Evolutionary conservation across 257 asterid genomes (phyloP).

Genomic region (Gentiana straminea): DNA sequence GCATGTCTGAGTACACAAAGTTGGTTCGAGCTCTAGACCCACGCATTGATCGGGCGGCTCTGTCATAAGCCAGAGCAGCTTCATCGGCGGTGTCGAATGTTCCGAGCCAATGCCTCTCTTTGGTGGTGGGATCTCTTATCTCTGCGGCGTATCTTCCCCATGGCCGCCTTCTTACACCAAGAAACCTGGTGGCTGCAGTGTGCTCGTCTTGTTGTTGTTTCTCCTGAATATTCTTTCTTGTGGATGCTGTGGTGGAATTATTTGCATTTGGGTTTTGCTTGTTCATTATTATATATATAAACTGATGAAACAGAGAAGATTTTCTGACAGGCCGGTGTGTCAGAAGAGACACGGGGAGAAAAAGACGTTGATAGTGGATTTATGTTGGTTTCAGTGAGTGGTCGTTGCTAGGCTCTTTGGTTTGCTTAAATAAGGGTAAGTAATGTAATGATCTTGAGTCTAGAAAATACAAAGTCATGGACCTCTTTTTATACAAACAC

Average conservation of each 20-base stretch:
- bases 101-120: slow-evolving; percentile 85
- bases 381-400: no score
- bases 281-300: not conserved
- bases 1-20: slow-evolving; percentile 88
- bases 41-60: slow-evolving; percentile 82
- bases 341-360: no score
- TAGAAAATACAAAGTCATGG: no score
- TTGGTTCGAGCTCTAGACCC: slow-evolving; percentile 67
- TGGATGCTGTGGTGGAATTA: slow-evolving; percentile 27
- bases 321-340: no score
- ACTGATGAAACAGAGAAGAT: no score
- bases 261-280: not conserved
- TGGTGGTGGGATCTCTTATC: slow-evolving; percentile 74
- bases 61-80: slow-evolving; percentile 81
- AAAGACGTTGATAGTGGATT: no score
- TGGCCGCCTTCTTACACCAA: slow-evolving; percentile 75
- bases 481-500: no score
- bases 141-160: slow-evolving; percentile 94
- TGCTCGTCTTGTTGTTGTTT: slow-evolving; percentile 12
- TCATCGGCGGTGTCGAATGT: slow-evolving; percentile 89
- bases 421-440: no score
- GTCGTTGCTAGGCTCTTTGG: no score
- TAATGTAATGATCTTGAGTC: no score
- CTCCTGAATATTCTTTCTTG: slow-evolving; percentile 36
- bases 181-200: slow-evolving; percentile 26